Conservation (phyloP, 495 filamentous ascomycete species). For the Bathelium albidoporum region DNA sequence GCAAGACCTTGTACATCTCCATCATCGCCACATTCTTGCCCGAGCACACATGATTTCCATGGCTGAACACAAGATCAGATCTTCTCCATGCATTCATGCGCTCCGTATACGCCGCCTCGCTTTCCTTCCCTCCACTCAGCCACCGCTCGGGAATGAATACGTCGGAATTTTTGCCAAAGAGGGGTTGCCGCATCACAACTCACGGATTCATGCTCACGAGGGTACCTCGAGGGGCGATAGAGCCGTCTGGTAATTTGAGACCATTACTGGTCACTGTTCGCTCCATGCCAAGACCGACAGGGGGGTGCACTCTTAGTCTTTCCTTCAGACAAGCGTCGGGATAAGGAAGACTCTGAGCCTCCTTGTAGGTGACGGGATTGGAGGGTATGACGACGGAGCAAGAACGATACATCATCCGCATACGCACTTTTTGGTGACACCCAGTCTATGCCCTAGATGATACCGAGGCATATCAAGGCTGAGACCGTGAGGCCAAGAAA, state of each 20-base stretch:
- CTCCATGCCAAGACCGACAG: slow-evolving; percentile 20
- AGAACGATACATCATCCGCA: no score
- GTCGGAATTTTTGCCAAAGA: slow-evolving; percentile 19
- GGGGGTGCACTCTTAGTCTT: slow-evolving; percentile 24
- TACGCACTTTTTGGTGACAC: no score
- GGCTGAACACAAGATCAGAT: slow-evolving; percentile 17
- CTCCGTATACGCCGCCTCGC: not conserved
- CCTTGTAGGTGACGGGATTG: slow-evolving; percentile 23
- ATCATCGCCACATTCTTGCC: slow-evolving; percentile 25
- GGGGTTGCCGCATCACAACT: slow-evolving; percentile 5
- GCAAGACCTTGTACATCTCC: slow-evolving; percentile 26
- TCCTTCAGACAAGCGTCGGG: slow-evolving; percentile 25
- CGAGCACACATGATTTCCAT: slow-evolving; percentile 21
- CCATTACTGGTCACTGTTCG: slow-evolving; percentile 39
- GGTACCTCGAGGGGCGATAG: slow-evolving; percentile 24
- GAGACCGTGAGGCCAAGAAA: no score
- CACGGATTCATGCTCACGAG: slow-evolving; percentile 37
- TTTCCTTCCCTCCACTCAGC: slow-evolving; percentile 16
- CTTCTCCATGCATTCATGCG: not conserved
- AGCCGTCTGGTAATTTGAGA: slow-evolving; percentile 37
- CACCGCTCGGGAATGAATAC: slow-evolving; percentile 33
- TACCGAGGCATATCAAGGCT: no score
- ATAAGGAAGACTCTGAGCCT: slow-evolving; percentile 14
- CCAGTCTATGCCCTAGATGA: no score
- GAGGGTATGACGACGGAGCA: no score